phyloP scores from a whole-genome alignment of 768 basidiomycete genomes.

The Amanita muscaria region DNA sequence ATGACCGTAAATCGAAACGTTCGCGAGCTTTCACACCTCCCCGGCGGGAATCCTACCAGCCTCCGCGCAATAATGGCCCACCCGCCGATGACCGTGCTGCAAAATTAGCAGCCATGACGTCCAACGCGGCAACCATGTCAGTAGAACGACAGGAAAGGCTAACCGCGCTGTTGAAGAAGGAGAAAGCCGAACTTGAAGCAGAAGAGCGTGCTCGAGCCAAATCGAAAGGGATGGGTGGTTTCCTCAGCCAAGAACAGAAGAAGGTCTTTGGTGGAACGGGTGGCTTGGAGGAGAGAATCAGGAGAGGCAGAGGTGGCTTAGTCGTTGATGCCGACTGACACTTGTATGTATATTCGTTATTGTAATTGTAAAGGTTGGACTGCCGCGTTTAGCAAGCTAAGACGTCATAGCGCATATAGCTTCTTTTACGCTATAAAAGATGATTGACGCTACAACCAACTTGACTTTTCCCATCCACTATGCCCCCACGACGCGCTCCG shows the following conservation, averaged over 20 bases:
- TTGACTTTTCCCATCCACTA: conserved; percentile 11
- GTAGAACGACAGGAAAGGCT: conserved; percentile 67
- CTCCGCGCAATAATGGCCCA: conserved; percentile 16
- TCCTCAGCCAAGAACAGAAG: conserved; percentile 79
- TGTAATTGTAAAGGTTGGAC: background rate
- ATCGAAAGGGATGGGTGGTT: conserved; percentile 71
- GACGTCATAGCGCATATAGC: conserved; percentile 6
- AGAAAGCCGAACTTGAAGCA: conserved; percentile 67
- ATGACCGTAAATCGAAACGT: conserved; percentile 35
- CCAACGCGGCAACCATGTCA: conserved; percentile 59
- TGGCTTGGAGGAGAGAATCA: conserved; percentile 72
- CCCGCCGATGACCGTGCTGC: conserved; percentile 57
- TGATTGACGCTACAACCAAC: background rate
- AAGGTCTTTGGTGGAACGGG: conserved; percentile 73
- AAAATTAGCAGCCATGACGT: conserved; percentile 85
- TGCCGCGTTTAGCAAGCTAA: background rate
- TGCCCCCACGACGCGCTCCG: conserved; percentile 47
- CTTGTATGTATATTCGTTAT: conserved; percentile 6
- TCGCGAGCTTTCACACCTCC: conserved; percentile 40
- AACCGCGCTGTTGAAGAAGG: conserved; percentile 57
- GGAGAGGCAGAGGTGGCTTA: conserved; percentile 61
- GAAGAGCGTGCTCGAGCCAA: conserved; percentile 62
- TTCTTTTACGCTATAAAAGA: conserved; percentile 1
- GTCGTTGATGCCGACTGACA: conserved; percentile 53
- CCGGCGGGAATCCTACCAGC: conserved; percentile 14